These are phyloP conservation scores for Solanum sitiens DNA, from an alignment of 257 asterid species.

Conservation along the genomic window DNA sequence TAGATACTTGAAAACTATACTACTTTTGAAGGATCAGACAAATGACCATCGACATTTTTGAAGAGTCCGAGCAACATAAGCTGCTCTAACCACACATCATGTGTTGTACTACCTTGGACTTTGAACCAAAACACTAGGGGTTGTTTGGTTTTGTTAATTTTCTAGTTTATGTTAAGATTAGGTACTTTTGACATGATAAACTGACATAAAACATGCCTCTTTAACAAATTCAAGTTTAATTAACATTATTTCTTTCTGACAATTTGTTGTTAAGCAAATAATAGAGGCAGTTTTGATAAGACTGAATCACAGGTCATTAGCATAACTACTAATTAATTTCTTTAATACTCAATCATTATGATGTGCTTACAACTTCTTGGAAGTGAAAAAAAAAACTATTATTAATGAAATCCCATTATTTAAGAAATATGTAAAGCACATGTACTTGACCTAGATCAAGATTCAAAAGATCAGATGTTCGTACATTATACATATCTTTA, in stretches of 20 bases:
- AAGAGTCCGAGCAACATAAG: background rate
- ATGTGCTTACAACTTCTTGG: background rate
- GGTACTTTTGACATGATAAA: background rate
- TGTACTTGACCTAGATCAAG: conserved; percentile 3
- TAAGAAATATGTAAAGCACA: background rate
- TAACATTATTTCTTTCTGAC: background rate
- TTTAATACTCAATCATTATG: conserved; percentile 3
- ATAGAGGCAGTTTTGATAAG: background rate
- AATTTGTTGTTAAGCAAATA: background rate
- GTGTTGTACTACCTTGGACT: background rate
- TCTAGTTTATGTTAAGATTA: background rate
- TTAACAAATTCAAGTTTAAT: background rate
- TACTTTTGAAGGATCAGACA: background rate
- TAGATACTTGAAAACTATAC: background rate
- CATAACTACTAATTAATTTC: background rate
- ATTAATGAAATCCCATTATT: background rate
- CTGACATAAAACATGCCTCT: background rate
- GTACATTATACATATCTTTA: background rate
- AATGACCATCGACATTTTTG: background rate
- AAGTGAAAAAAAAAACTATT: background rate
- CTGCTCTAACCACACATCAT: background rate
- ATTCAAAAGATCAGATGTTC: background rate
- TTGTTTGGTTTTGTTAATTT: background rate
- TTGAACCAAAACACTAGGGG: background rate
- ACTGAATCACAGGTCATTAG: background rate